Evolutionary conservation across 75 land plant genomes (phyloP).

Genomic region (Pinus tabuliformis): DNA sequence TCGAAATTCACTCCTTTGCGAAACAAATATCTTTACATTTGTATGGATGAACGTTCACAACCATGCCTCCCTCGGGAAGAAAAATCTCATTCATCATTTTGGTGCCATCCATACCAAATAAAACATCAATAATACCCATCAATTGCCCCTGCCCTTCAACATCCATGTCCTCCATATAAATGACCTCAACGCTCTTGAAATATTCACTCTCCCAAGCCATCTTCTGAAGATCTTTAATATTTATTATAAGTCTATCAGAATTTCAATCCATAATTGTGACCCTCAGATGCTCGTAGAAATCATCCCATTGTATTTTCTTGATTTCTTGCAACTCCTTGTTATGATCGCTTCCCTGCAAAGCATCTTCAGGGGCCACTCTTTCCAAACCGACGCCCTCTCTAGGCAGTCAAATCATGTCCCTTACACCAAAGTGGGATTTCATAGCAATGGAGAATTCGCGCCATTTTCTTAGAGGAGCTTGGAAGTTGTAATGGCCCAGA

Average conservation of each 20-base stretch:
- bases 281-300: too few species aligned
- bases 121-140: slow-evolving; percentile 2
- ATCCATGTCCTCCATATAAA: not conserved
- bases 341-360: too few species aligned
- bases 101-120: slow-evolving; percentile 10
- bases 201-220: not conserved
- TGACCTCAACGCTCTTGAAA: slow-evolving; percentile 7
- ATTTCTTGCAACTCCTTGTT: too few species aligned
- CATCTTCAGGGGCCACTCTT: too few species aligned
- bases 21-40: not conserved
- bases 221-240: not conserved
- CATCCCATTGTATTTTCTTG: too few species aligned
- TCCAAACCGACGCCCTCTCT: too few species aligned
- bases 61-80: not conserved
- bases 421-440: slow-evolving; percentile 5
- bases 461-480: slow-evolving; percentile 2
- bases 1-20: slow-evolving; percentile 10
- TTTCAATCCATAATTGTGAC: too few species aligned
- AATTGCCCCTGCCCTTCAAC: slow-evolving; percentile 2
- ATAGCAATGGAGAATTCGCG: slow-evolving; percentile 4
- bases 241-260: not conserved
- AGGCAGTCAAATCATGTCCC: too few species aligned
- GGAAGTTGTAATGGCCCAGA: slow-evolving; percentile 14
- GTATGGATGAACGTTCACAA: too few species aligned
- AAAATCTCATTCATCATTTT: slow-evolving; percentile 10